Evolutionary conservation across 31 red algal species (phyloP).

Genomic region (Porphyra umbilicalis): DNA sequence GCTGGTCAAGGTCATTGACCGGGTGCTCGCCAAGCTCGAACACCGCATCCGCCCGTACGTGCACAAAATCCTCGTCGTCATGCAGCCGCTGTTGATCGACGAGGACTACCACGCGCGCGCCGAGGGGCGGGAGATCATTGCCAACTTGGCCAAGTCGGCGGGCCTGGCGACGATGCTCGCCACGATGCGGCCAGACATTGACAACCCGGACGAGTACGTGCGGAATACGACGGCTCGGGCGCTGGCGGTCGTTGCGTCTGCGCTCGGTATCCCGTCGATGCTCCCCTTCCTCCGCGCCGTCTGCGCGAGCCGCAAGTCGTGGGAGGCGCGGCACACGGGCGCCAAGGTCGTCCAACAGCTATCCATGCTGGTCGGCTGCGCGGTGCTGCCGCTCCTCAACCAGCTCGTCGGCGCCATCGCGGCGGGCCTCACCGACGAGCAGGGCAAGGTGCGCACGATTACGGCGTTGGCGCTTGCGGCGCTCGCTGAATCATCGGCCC

Average conservation of each 20-base stretch:
- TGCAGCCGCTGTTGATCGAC: slow-evolving; percentile 93
- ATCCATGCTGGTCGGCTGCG: slow-evolving; percentile 78
- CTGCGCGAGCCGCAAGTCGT: slow-evolving; percentile 82
- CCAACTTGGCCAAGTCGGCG: slow-evolving; percentile 79
- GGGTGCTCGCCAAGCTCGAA: slow-evolving; percentile 63
- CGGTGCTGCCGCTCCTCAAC: slow-evolving; percentile 66
- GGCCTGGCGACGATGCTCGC: slow-evolving; percentile 87
- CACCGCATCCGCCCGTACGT: slow-evolving; percentile 89
- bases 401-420: slow-evolving; percentile 76
- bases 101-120: slow-evolving; percentile 88
- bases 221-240: slow-evolving; percentile 89
- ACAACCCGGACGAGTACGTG: slow-evolving; percentile 91
- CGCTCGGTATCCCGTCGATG: slow-evolving; percentile 84
- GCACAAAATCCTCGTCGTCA: slow-evolving; percentile 87
- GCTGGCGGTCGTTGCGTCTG: slow-evolving; percentile 90
- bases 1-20: slow-evolving; percentile 83
- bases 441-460: slow-evolving; percentile 73
- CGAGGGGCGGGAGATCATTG: slow-evolving; percentile 90
- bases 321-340: slow-evolving; percentile 92
- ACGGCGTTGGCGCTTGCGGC: slow-evolving; percentile 67
- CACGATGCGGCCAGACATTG: slow-evolving; percentile 92
- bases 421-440: slow-evolving; percentile 63
- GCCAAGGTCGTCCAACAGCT: slow-evolving; percentile 86
- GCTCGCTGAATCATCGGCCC: slow-evolving; percentile 82
- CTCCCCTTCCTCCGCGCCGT: slow-evolving; percentile 76